A percentile compares a stretch with the other conserved stretches of the same genome.
These are phyloP conservation scores for Cenchrus americanus DNA, from an alignment of 176 grass and related monocot genomes.

Conservation along the genomic window DNA sequence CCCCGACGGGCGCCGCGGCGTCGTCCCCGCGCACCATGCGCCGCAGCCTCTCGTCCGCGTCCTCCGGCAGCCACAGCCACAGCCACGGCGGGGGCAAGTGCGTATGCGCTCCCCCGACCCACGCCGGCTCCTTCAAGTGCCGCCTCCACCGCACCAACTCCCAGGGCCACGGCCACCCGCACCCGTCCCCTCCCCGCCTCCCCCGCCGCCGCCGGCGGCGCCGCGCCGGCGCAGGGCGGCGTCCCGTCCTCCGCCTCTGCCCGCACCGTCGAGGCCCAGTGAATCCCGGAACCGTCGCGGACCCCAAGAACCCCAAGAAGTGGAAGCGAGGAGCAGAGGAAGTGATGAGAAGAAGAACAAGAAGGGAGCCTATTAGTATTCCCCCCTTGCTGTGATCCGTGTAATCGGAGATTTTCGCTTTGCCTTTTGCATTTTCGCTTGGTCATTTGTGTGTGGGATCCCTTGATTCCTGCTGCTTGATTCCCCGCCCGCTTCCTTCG, in stretches of 20 bases:
- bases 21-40: conserved; percentile 51
- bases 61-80: conserved; percentile 31
- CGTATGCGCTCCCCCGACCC: conserved; percentile 79
- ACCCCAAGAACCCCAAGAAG: conserved; percentile 29
- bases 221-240: conserved; percentile 14
- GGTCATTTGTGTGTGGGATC: conserved; percentile 23
- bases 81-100: conserved; percentile 55
- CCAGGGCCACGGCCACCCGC: conserved; percentile 44
- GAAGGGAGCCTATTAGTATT: conserved; percentile 48
- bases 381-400: conserved; percentile 42
- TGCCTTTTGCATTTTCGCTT: neutral
- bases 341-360: neutral
- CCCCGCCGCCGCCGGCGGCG: neutral
- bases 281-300: neutral
- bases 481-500: neutral
- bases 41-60: conserved; percentile 47
- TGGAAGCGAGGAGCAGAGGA: neutral
- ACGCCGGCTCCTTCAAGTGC: conserved; percentile 83
- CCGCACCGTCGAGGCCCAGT: conserved; percentile 74
- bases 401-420: conserved; percentile 5
- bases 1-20: conserved; percentile 47
- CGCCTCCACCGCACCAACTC: conserved; percentile 79
- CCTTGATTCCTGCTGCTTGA: neutral
- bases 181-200: conserved; percentile 39
- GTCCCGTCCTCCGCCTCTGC: conserved; percentile 38